Percentiles rank a stretch among this genome's conserved stretches.
Conservation (phyloP, 2,329 filamentous ascomycete species). For the Fusarium devonianum region DNA sequence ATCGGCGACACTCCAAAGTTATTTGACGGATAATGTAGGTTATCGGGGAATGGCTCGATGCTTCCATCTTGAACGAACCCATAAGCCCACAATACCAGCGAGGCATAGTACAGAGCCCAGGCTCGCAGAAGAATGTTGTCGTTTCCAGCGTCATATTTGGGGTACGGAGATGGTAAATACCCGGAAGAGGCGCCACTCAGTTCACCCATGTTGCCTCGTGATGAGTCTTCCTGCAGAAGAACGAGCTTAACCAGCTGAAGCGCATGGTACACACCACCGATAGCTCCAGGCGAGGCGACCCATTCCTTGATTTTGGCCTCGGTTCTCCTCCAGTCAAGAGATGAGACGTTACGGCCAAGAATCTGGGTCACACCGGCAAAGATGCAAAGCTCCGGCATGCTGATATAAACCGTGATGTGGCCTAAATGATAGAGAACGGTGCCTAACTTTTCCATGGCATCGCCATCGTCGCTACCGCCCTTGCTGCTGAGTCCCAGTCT, state of each 20-base stretch:
- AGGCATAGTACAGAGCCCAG: slow-evolving; percentile 41
- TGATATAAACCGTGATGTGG: slow-evolving; percentile 42
- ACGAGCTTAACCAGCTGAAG: slow-evolving; percentile 40
- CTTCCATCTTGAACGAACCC: slow-evolving; percentile 41
- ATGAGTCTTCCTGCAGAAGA: slow-evolving; percentile 34
- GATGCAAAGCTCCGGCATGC: slow-evolving; percentile 42
- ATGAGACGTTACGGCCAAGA: slow-evolving; percentile 39
- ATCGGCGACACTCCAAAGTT: slow-evolving; percentile 18
- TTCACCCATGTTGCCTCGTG: slow-evolving; percentile 19
- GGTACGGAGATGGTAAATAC: slow-evolving; percentile 32
- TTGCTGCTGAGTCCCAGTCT: slow-evolving; percentile 36
- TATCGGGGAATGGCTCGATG: slow-evolving; percentile 39
- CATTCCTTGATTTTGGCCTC: slow-evolving; percentile 42
- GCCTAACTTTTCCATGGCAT: slow-evolving; percentile 40
- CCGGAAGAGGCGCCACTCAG: slow-evolving; percentile 15
- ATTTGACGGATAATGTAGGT: slow-evolving; percentile 36
- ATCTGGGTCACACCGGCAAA: slow-evolving; percentile 41
- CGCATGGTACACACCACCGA: slow-evolving; percentile 41
- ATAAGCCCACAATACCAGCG: slow-evolving; percentile 41
- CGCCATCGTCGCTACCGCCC: slow-evolving; percentile 40
- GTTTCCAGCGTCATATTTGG: slow-evolving; percentile 37
- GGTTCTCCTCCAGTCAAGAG: slow-evolving; percentile 40
- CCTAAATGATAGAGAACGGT: slow-evolving; percentile 41
- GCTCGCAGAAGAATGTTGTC: slow-evolving; percentile 38
- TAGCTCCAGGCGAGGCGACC: slow-evolving; percentile 40